phyloP scores from a whole-genome alignment of 2,329 filamentous ascomycete species.

The Aspergillus sp. region DNA sequence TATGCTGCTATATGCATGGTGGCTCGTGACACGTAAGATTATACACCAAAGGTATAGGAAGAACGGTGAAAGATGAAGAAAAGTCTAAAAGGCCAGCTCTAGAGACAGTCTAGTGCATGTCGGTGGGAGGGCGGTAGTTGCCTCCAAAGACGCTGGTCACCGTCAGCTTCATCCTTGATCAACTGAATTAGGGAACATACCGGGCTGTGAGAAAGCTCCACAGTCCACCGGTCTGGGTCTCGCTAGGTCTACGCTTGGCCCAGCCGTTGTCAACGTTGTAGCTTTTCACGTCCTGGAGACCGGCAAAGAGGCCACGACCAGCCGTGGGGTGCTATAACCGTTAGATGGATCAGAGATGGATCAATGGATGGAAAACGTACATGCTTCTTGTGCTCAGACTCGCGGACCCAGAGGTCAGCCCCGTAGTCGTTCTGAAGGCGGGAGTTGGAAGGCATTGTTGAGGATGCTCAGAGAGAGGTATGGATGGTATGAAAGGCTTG shows the following conservation, averaged over 20 bases:
- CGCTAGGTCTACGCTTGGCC: constrained; percentile 26
- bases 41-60: too few relatives aligned
- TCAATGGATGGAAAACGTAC: background rate
- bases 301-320: constrained; percentile 38
- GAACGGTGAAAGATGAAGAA: too few relatives aligned
- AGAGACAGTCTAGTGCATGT: background rate
- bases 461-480: background rate
- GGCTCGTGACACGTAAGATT: too few relatives aligned
- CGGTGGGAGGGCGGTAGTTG: background rate
- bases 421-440: constrained; percentile 35
- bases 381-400: background rate
- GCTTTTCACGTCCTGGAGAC: constrained; percentile 36
- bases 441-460: constrained; percentile 11
- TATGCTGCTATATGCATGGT: too few relatives aligned
- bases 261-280: constrained; percentile 38
- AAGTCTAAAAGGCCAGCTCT: too few relatives aligned
- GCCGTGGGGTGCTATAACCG: constrained; percentile 27
- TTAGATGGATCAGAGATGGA: background rate
- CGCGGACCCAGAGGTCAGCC: constrained; percentile 35
- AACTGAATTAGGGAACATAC: constrained; percentile 14
- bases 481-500: background rate
- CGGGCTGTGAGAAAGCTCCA: constrained; percentile 17
- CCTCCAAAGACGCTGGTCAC: background rate
- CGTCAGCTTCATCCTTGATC: background rate
- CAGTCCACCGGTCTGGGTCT: constrained; percentile 10